Conservation (phyloP, 768 basidiomycete genomes). For the Mycena amicta region DNA sequence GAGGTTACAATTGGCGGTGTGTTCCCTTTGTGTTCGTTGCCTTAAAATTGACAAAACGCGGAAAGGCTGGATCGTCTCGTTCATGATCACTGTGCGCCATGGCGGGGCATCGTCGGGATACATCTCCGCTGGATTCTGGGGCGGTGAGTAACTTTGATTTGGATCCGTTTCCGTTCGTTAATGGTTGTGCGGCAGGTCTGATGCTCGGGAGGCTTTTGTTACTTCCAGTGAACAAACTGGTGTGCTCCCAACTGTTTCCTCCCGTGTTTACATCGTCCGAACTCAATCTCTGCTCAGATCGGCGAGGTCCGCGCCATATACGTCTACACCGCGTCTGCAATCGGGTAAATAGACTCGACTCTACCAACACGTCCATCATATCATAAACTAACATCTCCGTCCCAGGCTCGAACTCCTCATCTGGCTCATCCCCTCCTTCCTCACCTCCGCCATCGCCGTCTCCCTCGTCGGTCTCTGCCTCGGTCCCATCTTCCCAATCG, state of each 20-base stretch:
- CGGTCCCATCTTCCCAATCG: constrained; percentile 57
- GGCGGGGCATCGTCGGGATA: constrained; percentile 46
- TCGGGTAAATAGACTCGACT: too few species aligned
- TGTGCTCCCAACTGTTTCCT: not conserved
- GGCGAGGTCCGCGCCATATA: not conserved
- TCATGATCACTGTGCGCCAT: constrained; percentile 38
- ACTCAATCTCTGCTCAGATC: too few species aligned
- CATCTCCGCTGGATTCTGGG: constrained; percentile 49
- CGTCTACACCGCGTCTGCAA: not conserved
- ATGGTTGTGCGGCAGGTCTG: not conserved
- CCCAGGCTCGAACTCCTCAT: constrained; percentile 50
- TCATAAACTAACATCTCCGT: not conserved
- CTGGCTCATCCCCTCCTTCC: constrained; percentile 51
- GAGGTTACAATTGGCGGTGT: constrained; percentile 35
- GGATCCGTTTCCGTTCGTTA: not conserved
- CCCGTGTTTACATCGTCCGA: not conserved
- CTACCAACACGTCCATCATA: too few species aligned
- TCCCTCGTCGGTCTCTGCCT: constrained; percentile 52
- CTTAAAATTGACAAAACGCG: not conserved
- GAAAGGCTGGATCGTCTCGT: constrained; percentile 50
- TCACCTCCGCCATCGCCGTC: constrained; percentile 50
- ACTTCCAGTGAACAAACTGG: not conserved
- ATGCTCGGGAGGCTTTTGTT: not conserved
- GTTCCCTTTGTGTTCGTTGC: constrained; percentile 11
- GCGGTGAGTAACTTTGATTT: constrained; percentile 21